A percentile compares a stretch with the other conserved stretches of the same genome.
Conservation (phyloP, 192 early-diverging fungal species). For the Bifiguratus adelaidae region DNA sequence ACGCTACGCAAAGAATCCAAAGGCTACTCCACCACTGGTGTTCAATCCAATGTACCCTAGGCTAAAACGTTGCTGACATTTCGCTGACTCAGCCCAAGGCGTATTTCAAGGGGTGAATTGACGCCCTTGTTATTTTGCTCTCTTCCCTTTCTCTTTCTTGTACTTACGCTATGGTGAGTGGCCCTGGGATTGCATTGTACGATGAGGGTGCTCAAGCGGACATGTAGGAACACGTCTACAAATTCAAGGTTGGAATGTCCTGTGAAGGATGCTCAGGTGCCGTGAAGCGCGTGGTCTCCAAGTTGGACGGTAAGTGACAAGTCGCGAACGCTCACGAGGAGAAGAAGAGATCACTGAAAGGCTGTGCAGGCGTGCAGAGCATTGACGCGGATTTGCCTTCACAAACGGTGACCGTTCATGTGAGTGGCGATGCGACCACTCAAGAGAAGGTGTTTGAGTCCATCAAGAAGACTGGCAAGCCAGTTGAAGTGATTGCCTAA, state of each 20-base stretch:
- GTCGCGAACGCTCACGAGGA: background rate
- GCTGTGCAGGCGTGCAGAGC: background rate
- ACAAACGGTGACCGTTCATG: background rate
- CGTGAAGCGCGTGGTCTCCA: constrained; percentile 53
- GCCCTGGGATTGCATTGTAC: too few relatives aligned
- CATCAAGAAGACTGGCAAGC: background rate
- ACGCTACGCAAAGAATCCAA: constrained; percentile 37
- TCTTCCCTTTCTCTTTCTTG: too few relatives aligned
- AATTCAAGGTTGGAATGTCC: constrained; percentile 70
- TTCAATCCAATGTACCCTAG: too few relatives aligned
- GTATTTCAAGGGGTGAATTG: too few relatives aligned
- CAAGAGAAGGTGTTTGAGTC: background rate
- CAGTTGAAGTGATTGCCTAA: too few relatives aligned
- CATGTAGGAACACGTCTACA: constrained; percentile 38
- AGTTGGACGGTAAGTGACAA: constrained; percentile 29
- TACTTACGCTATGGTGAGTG: too few relatives aligned
- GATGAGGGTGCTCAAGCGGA: too few relatives aligned
- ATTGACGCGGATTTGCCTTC: background rate
- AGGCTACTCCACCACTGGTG: too few relatives aligned
- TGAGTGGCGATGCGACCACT: background rate
- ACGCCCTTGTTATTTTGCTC: too few relatives aligned
- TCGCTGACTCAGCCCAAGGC: too few relatives aligned
- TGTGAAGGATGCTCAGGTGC: constrained; percentile 71
- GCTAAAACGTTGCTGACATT: too few relatives aligned
- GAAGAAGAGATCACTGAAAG: background rate